Evolutionary conservation across 2,329 filamentous ascomycete genomes (phyloP).

Genomic region (Alternaria postmessia): DNA sequence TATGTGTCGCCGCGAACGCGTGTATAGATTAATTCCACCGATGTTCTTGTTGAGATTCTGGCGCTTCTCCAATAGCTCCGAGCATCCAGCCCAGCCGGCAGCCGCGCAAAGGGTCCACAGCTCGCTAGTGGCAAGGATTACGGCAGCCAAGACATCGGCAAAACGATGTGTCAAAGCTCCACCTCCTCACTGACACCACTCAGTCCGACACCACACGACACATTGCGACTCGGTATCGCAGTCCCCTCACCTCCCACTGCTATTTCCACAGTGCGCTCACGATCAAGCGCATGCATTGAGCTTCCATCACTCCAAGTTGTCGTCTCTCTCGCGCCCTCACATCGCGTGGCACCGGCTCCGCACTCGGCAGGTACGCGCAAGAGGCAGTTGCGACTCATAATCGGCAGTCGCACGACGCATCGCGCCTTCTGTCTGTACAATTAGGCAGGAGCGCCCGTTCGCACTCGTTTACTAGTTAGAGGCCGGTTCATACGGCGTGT

Average conservation of each 20-base stretch:
- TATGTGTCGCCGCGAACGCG: not conserved
- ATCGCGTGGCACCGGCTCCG: slow-evolving; percentile 25
- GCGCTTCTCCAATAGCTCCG: slow-evolving; percentile 9
- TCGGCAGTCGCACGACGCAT: slow-evolving; percentile 29
- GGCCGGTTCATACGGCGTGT: slow-evolving; percentile 25
- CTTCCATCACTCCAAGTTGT: slow-evolving; percentile 5
- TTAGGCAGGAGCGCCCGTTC: slow-evolving; percentile 26
- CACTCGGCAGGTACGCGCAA: slow-evolving; percentile 27
- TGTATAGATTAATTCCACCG: not conserved
- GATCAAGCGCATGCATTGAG: slow-evolving; percentile 17
- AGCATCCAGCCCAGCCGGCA: slow-evolving; percentile 1
- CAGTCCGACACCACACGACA: slow-evolving; percentile 39
- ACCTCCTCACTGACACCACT: slow-evolving; percentile 39
- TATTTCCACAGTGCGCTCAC: slow-evolving; percentile 16
- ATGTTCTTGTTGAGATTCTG: slow-evolving; percentile 1
- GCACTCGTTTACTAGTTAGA: slow-evolving; percentile 41
- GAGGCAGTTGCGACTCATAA: slow-evolving; percentile 31
- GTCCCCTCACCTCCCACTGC: slow-evolving; percentile 23
- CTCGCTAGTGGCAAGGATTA: slow-evolving; percentile 15
- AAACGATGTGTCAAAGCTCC: slow-evolving; percentile 36
- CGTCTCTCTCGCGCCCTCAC: slow-evolving; percentile 18
- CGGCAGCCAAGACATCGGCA: slow-evolving; percentile 29
- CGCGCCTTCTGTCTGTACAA: slow-evolving; percentile 26
- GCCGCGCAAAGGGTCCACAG: slow-evolving; percentile 11
- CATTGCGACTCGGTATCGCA: slow-evolving; percentile 25